Evolutionary conservation across 2,329 filamentous ascomycete genomes (phyloP).

Genomic region (Diaporthe destruens): DNA sequence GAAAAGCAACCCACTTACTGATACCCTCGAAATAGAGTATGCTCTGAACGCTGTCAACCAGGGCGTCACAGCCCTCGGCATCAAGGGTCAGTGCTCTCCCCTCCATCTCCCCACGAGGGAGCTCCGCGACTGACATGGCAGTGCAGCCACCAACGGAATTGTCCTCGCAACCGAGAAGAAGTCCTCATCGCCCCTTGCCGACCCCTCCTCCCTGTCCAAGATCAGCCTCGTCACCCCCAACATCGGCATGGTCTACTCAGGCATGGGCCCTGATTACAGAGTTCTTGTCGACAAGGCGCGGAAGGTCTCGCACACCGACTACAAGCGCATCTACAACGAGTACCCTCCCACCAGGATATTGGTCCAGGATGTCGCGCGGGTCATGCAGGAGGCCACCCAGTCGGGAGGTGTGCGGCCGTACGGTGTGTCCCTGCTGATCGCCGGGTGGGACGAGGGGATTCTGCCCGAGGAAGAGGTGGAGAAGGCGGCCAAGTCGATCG

Average conservation of each 20-base stretch:
- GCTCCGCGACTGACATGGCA: slow-evolving; percentile 40
- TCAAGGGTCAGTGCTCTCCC: slow-evolving; percentile 79
- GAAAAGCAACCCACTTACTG: slow-evolving; percentile 40
- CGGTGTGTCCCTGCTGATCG: slow-evolving; percentile 93
- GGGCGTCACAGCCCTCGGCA: slow-evolving; percentile 96
- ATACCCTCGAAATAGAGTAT: slow-evolving; percentile 77
- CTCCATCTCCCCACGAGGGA: slow-evolving; percentile 7
- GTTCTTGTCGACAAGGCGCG: slow-evolving; percentile 97
- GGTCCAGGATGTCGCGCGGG: slow-evolving; percentile 96
- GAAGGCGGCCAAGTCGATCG: slow-evolving; percentile 64
- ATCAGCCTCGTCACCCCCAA: slow-evolving; percentile 98
- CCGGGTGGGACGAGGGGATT: slow-evolving; percentile 97
- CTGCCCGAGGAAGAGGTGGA: slow-evolving; percentile 83
- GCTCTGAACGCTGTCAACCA: slow-evolving; percentile 99
- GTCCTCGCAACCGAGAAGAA: slow-evolving; percentile 99
- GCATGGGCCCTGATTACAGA: slow-evolving; percentile 98
- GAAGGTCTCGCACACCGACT: slow-evolving; percentile 97
- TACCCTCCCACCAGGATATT: slow-evolving; percentile 99
- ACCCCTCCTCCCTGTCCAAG: slow-evolving; percentile 94
- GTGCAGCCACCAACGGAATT: slow-evolving; percentile 93
- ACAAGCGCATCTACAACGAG: slow-evolving; percentile 99
- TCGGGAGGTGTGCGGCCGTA: slow-evolving; percentile 97
- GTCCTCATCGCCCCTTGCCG: slow-evolving; percentile 96
- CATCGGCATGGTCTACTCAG: slow-evolving; percentile 99
- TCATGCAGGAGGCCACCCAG: slow-evolving; percentile 99